phyloP scores from a whole-genome alignment of 768 basidiomycete species.

The Boletus edulis region DNA sequence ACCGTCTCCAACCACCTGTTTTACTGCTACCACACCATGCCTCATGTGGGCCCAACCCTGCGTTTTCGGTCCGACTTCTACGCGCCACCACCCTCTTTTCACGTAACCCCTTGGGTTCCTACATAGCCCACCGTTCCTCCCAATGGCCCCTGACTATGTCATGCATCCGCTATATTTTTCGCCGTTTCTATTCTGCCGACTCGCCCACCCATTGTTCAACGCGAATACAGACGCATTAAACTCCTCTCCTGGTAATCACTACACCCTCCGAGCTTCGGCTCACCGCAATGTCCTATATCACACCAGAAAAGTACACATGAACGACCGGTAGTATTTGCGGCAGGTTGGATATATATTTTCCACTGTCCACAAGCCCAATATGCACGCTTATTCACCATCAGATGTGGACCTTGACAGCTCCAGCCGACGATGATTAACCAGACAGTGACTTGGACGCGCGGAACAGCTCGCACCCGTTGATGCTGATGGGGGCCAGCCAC shows the following conservation, averaged over 20 bases:
- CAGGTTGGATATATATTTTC: slow-evolving; percentile 1
- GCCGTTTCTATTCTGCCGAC: neutral
- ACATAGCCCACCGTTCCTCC: neutral
- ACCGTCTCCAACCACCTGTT: slow-evolving; percentile 13
- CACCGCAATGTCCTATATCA: slow-evolving; percentile 1
- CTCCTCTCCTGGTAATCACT: neutral
- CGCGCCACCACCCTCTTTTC: slow-evolving; percentile 5
- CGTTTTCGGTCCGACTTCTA: slow-evolving; percentile 1
- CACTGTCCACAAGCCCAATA: neutral
- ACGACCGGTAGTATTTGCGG: slow-evolving; percentile 18
- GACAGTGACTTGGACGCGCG: neutral
- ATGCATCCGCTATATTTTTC: neutral
- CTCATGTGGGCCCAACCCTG: neutral
- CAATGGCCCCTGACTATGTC: neutral
- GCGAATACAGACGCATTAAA: neutral
- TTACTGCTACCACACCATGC: slow-evolving; percentile 2
- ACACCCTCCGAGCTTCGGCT: slow-evolving; percentile 1
- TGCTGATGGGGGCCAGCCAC: slow-evolving; percentile 11
- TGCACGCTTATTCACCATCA: slow-evolving; percentile 1
- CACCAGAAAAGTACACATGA: slow-evolving; percentile 2
- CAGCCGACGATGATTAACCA: neutral
- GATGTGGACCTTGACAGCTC: neutral
- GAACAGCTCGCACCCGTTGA: neutral
- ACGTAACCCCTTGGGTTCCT: neutral
- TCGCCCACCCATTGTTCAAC: neutral